Percentiles rank a stretch among this genome's conserved stretches.
Conservation (phyloP, 768 basidiomycete species). For the Zangia roseola region DNA sequence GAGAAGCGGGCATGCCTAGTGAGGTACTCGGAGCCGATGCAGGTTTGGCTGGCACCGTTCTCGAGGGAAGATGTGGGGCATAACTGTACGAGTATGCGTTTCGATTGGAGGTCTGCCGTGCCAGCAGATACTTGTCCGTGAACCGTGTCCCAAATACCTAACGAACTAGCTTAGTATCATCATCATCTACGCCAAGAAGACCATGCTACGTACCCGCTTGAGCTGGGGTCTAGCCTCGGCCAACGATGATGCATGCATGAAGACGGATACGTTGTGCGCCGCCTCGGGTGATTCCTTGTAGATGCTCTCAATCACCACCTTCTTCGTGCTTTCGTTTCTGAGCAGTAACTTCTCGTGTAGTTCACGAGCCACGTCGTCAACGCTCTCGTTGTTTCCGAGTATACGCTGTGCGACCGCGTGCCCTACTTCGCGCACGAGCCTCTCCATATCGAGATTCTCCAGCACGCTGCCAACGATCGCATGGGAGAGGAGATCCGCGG, state of each 20-base stretch:
- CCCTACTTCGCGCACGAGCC: slow-evolving; percentile 92
- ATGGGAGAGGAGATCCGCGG: slow-evolving; percentile 90
- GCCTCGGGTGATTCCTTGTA: slow-evolving; percentile 91
- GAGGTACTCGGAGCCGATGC: slow-evolving; percentile 25
- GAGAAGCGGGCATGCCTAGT: slow-evolving; percentile 45
- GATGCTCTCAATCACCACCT: slow-evolving; percentile 94
- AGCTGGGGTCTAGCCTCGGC: slow-evolving; percentile 73
- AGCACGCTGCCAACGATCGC: slow-evolving; percentile 96
- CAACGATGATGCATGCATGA: slow-evolving; percentile 69
- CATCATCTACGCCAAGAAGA: not conserved
- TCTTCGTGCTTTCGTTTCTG: slow-evolving; percentile 95
- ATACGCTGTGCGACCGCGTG: slow-evolving; percentile 91
- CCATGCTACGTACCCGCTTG: slow-evolving; percentile 59
- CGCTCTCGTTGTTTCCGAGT: slow-evolving; percentile 89
- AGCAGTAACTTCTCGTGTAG: slow-evolving; percentile 88
- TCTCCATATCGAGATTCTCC: slow-evolving; percentile 98
- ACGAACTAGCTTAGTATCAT: slow-evolving; percentile 7
- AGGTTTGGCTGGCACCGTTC: slow-evolving; percentile 40
- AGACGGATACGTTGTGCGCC: slow-evolving; percentile 85
- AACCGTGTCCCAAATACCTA: slow-evolving; percentile 95
- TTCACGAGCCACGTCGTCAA: slow-evolving; percentile 94
- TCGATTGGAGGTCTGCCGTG: slow-evolving; percentile 58
- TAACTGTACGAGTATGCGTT: slow-evolving; percentile 54
- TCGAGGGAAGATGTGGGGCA: slow-evolving; percentile 45
- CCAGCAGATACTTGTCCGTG: slow-evolving; percentile 92